Evolutionary conservation across 2,329 filamentous ascomycete species (phyloP).

Genomic region (Aspergillus fumigatiaffinis): DNA sequence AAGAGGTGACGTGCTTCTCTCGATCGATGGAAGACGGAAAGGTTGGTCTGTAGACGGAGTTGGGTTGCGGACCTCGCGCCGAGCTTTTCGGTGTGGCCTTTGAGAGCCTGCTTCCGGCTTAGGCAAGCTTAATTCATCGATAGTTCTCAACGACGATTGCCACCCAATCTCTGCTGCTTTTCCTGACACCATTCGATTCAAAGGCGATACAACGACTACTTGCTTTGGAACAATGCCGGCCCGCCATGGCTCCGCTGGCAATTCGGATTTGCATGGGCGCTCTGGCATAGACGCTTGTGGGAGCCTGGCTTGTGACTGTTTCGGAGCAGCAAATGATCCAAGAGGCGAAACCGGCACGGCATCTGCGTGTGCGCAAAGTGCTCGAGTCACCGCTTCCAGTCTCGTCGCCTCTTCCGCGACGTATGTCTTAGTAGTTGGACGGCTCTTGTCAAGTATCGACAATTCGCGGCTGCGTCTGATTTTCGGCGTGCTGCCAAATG

Average conservation of each 20-base stretch:
- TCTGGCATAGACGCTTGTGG: not conserved
- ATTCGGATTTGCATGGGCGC: conserved; percentile 1
- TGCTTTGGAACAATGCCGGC: conserved; percentile 10
- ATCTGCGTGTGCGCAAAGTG: conserved; percentile 9
- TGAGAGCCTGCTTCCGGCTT: not conserved
- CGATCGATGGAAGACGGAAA: conserved; percentile 13
- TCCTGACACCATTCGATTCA: conserved; percentile 7
- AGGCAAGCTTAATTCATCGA: not conserved
- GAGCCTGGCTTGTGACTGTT: not conserved
- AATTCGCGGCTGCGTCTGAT: conserved; percentile 18
- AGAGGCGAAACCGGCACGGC: conserved; percentile 1
- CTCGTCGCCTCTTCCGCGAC: conserved; percentile 14
- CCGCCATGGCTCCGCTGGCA: conserved; percentile 1
- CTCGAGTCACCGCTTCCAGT: conserved; percentile 10
- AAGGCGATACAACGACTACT: conserved; percentile 13
- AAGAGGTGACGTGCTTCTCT: conserved; percentile 12
- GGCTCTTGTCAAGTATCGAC: conserved; percentile 27
- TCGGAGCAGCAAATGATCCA: not conserved
- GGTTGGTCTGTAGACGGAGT: not conserved
- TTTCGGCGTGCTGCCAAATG: conserved; percentile 12
- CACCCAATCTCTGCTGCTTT: conserved; percentile 5
- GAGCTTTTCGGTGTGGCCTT: not conserved
- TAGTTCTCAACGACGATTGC: not conserved
- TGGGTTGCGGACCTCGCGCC: not conserved
- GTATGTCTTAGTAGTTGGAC: conserved; percentile 22